Evolutionary conservation across 768 basidiomycete species (phyloP), one percentile per base, ranked within the genome.

Genomic region (Pisolithus tinctorius): DNA sequence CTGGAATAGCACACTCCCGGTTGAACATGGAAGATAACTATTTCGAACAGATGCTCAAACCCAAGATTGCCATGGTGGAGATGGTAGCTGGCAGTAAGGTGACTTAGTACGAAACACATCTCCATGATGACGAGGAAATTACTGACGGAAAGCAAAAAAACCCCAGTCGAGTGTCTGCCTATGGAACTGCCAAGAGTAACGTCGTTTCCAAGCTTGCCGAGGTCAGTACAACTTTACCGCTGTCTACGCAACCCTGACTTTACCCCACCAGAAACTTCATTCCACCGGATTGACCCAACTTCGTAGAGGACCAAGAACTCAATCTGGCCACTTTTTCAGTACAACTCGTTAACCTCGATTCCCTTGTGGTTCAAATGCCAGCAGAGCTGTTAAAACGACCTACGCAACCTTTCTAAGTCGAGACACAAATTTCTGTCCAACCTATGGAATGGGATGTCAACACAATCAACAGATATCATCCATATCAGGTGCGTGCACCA

Each of bases 1-100:
- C 68, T 85, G 41, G 88, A 93, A 58, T 78, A 94, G 36, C 80
- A 79, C 50, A 89, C 69, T 66, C 74, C 40, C 81, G 86, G 29
- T 74, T 95, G 23, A 79, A 79, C 39, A 71, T 83, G 42, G 70
- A 74, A 34, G 91, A 93, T 59, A 75, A 81, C 40, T 92, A 93
- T 61, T 93, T 88, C 64, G 79, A 84, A 57, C 74, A 77, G 42
- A 80, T 86, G 51, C 76, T 93, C 54, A 68, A 76, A 52, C 76
- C 81, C 34, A 78, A 79, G 55, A 74, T 88, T 37, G 85, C 90
- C 57, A 84, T 82, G 49, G 84, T 93, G 39, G 96, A 99, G 68
- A 78, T 89, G 54, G 87, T 94, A 20, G 84, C 88, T 3, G 96
- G 98, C 60, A 81, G 88, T 86, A 0, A 94, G 94, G 62, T 99